These are phyloP conservation scores for Torulaspora pretoriensis DNA, from an alignment of 1,139 yeast genomes.

Conservation along the genomic window DNA sequence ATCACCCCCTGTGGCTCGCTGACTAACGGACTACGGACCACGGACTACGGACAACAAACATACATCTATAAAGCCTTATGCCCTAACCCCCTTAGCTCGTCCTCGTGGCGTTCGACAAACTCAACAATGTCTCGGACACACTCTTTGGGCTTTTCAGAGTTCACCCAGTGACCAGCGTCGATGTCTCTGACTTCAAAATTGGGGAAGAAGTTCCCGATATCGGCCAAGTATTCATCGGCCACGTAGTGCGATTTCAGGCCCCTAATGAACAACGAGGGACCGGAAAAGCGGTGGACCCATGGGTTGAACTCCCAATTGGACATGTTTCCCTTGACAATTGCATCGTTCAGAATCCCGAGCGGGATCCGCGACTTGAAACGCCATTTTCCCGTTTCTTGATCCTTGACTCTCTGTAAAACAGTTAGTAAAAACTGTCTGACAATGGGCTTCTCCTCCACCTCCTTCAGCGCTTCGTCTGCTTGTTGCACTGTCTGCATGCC, in stretches of 20 bases:
- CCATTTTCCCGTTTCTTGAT: slow-evolving; percentile 38
- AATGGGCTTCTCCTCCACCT: slow-evolving; percentile 55
- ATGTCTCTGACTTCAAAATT: slow-evolving; percentile 68
- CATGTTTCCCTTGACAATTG: slow-evolving; percentile 59
- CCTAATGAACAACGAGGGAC: slow-evolving; percentile 74
- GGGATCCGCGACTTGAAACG: slow-evolving; percentile 56
- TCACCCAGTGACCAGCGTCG: slow-evolving; percentile 89
- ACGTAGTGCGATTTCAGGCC: slow-evolving; percentile 75
- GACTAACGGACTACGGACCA: no score
- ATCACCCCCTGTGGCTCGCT: not conserved
- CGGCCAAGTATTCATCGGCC: slow-evolving; percentile 78
- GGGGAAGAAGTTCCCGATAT: slow-evolving; percentile 77
- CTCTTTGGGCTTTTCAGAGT: slow-evolving; percentile 71
- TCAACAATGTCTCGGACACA: slow-evolving; percentile 56
- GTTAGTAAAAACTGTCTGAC: slow-evolving; percentile 68
- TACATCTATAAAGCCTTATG: not conserved
- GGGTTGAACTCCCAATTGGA: slow-evolving; percentile 77
- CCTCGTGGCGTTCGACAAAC: slow-evolving; percentile 58
- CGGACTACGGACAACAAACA: not conserved
- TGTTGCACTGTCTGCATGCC: slow-evolving; percentile 53
- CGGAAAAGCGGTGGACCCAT: slow-evolving; percentile 52
- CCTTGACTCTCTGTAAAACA: slow-evolving; percentile 49
- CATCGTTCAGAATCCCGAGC: slow-evolving; percentile 58
- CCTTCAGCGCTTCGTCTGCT: slow-evolving; percentile 60
- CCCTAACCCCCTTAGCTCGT: slow-evolving; percentile 21